Evolutionary conservation across 768 basidiomycete species (phyloP).

Genomic region (Hortiboletus flavorubellus): DNA sequence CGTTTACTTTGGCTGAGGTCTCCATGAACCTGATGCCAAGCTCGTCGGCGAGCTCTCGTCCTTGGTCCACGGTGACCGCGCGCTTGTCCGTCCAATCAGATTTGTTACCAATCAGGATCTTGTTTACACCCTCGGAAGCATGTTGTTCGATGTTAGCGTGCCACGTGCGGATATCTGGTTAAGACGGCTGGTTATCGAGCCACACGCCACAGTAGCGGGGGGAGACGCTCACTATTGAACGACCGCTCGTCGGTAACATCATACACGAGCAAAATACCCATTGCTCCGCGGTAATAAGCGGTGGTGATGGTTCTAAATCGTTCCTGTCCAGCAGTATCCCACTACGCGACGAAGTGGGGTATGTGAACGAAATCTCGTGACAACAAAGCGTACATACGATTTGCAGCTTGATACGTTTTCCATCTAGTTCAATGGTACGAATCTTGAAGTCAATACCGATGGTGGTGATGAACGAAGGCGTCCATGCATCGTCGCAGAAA

Average conservation of each 20-base stretch:
- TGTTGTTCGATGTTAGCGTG: slow-evolving; percentile 98
- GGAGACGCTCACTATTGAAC: slow-evolving; percentile 80
- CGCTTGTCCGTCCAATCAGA: slow-evolving; percentile 98
- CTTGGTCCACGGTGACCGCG: slow-evolving; percentile 88
- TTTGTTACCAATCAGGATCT: slow-evolving; percentile 98
- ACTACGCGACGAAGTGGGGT: slow-evolving; percentile 45
- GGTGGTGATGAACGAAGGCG: slow-evolving; percentile 97
- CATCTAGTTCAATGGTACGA: slow-evolving; percentile 96
- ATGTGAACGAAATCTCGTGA: background rate
- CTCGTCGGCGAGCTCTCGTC: slow-evolving; percentile 87
- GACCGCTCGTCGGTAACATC: slow-evolving; percentile 94
- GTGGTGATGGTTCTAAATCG: slow-evolving; percentile 98
- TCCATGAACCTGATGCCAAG: slow-evolving; percentile 97
- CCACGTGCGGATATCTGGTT: slow-evolving; percentile 95
- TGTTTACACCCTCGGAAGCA: slow-evolving; percentile 98
- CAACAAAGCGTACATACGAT: slow-evolving; percentile 59
- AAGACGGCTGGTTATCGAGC: background rate
- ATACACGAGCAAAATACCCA: slow-evolving; percentile 98
- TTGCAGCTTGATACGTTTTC: slow-evolving; percentile 98
- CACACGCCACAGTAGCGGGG: slow-evolving; percentile 14
- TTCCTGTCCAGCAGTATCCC: slow-evolving; percentile 99
- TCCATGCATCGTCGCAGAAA: slow-evolving; percentile 99
- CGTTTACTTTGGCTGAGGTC: slow-evolving; percentile 95
- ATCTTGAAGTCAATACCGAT: slow-evolving; percentile 99
- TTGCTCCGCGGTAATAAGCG: slow-evolving; percentile 98